Percentiles rank a stretch among this genome's conserved stretches.
These are phyloP conservation scores for Phytophthora ohioensis DNA, from an alignment of 352 stramenopile species.

Conservation along the genomic window DNA sequence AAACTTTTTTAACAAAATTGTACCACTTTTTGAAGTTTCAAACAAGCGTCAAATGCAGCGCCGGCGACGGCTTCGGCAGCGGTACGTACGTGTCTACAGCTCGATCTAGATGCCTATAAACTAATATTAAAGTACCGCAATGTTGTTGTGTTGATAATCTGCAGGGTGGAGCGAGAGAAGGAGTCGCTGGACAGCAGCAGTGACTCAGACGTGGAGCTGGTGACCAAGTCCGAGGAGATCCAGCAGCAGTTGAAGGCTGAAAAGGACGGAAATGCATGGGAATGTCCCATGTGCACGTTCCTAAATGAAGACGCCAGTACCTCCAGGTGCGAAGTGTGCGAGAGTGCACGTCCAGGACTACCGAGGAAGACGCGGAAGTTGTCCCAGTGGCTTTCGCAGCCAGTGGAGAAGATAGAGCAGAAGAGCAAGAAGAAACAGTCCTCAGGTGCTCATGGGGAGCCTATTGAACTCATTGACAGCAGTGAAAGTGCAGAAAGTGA, in stretches of 20 bases:
- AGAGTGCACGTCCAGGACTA: conserved; percentile 33
- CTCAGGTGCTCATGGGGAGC: conserved; percentile 1
- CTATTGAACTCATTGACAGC: conserved; percentile 51
- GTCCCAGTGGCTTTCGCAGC: conserved; percentile 54
- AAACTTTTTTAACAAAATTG: not conserved
- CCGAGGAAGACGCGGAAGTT: conserved; percentile 45
- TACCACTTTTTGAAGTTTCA: conserved; percentile 37
- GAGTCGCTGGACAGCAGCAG: conserved; percentile 42
- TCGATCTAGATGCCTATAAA: not conserved
- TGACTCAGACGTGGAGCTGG: conserved; percentile 36
- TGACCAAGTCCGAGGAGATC: conserved; percentile 8
- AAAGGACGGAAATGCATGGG: conserved; percentile 34
- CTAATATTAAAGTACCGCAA: not conserved
- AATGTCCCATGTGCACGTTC: conserved; percentile 59
- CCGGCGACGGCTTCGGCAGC: conserved; percentile 36
- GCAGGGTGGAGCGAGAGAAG: conserved; percentile 16
- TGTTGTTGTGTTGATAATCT: not conserved
- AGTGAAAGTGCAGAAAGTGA: conserved; percentile 43
- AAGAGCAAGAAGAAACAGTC: conserved; percentile 18
- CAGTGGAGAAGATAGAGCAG: conserved; percentile 17
- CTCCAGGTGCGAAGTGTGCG: conserved; percentile 53
- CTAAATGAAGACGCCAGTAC: conserved; percentile 41
- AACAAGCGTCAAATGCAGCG: conserved; percentile 24
- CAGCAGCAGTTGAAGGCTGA: conserved; percentile 8
- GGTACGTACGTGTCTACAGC: conserved; percentile 18